These are phyloP conservation scores for Rhodotorula sp. DNA, from an alignment of 1,284 basidiomycete genomes.

Conservation along the genomic window DNA sequence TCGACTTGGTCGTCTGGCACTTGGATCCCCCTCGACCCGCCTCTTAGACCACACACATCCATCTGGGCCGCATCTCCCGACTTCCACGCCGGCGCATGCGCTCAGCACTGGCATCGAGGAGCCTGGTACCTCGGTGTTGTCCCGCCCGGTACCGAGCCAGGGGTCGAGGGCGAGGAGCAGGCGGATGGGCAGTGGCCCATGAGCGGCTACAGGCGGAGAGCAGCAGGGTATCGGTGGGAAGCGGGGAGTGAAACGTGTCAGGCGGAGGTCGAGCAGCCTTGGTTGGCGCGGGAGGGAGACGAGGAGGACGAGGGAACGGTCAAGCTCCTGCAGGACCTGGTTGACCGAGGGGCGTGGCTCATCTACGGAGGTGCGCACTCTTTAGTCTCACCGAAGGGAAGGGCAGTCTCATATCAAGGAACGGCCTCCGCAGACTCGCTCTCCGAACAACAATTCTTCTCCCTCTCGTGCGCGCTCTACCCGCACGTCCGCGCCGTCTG, in stretches of 20 bases:
- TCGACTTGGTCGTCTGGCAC: not conserved
- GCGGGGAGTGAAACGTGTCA: constrained; percentile 1
- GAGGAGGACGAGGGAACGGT: not conserved
- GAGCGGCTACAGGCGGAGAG: constrained; percentile 1
- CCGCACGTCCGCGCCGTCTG: constrained; percentile 9
- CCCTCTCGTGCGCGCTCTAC: constrained; percentile 7
- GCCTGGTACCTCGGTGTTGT: constrained; percentile 11
- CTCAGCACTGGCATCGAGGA: constrained; percentile 4
- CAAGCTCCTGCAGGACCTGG: not conserved
- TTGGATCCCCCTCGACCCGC: not conserved
- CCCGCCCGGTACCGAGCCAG: not conserved
- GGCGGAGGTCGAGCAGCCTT: not conserved
- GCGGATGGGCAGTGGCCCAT: constrained; percentile 6
- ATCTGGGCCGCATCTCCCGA: not conserved
- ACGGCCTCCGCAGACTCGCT: constrained; percentile 3
- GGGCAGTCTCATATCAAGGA: not conserved
- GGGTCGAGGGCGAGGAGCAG: not conserved
- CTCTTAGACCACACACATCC: not conserved
- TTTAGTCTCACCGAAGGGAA: too few relatives aligned
- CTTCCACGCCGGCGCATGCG: not conserved
- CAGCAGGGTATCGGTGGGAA: constrained; percentile 3
- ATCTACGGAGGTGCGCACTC: constrained; percentile 8
- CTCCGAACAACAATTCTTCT: constrained; percentile 13
- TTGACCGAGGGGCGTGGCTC: constrained; percentile 9
- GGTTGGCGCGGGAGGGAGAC: not conserved